Evolutionary conservation across 305 asterid genomes (phyloP).

Genomic region (Lippia alba): DNA sequence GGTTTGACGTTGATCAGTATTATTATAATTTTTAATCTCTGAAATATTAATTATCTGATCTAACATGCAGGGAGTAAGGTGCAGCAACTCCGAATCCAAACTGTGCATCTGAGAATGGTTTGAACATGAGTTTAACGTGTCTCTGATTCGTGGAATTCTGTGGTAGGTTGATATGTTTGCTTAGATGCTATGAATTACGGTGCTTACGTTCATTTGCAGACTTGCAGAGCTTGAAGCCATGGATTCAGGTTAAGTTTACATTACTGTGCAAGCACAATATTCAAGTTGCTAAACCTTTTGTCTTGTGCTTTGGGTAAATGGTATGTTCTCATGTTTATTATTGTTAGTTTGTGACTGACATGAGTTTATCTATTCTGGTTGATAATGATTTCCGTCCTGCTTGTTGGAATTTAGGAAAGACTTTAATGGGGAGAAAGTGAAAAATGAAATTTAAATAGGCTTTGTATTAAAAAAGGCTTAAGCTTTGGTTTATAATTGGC

Average conservation of each 20-base stretch:
- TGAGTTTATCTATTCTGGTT: conserved; percentile 25
- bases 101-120: conserved; percentile 71
- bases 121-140: conserved; percentile 63
- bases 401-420: no score
- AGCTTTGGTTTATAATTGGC: no score
- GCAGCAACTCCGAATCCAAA: conserved; percentile 51
- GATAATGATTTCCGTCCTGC: conserved; percentile 15
- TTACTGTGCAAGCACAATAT: background rate
- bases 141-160: conserved; percentile 35
- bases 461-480: no score
- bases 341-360: background rate
- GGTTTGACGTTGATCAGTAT: conserved; percentile 29
- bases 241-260: conserved; percentile 72
- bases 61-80: conserved; percentile 52
- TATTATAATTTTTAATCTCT: conserved; percentile 15
- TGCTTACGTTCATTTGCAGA: conserved; percentile 87
- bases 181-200: conserved; percentile 85
- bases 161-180: conserved; percentile 89
- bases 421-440: no score
- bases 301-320: conserved; percentile 7
- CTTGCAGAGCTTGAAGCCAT: conserved; percentile 94
- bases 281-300: conserved; percentile 8
- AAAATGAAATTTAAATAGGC: no score
- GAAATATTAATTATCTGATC: conserved; percentile 6
- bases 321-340: conserved; percentile 16